Percentiles rank a stretch among this genome's conserved stretches.
Evolutionary conservation across 768 basidiomycete species (phyloP).

Genomic region (Agaricus subrufescens): DNA sequence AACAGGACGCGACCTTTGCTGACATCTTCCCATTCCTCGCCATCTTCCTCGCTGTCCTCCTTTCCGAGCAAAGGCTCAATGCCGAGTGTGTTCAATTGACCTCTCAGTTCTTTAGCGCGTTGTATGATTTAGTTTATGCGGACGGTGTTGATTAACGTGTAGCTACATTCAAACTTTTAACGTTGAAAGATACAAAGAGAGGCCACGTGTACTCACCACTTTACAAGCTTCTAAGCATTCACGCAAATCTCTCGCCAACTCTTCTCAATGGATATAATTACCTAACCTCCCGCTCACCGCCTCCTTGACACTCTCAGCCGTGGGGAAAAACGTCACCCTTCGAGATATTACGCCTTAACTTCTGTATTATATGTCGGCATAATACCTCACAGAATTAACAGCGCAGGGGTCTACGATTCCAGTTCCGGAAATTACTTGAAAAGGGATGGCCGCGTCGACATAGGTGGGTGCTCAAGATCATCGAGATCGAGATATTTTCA

Average conservation of each 20-base stretch:
- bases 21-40: constrained; percentile 54
- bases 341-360: constrained; percentile 90
- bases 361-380: constrained; percentile 81
- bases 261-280: constrained; percentile 59
- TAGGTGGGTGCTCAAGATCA: constrained; percentile 62
- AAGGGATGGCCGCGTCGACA: constrained; percentile 66
- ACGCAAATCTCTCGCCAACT: constrained; percentile 72
- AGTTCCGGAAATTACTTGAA: constrained; percentile 85
- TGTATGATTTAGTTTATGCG: constrained; percentile 69
- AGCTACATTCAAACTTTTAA: constrained; percentile 37
- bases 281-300: constrained; percentile 39
- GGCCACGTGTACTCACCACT: constrained; percentile 45
- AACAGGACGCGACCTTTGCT: constrained; percentile 36
- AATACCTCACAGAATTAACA: constrained; percentile 73
- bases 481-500: constrained; percentile 76
- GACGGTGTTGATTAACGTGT: constrained; percentile 65
- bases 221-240: constrained; percentile 83
- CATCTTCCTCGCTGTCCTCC: constrained; percentile 22
- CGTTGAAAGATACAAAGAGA: not conserved
- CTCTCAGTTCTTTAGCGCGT: constrained; percentile 66
- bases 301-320: constrained; percentile 68
- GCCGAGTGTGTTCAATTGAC: constrained; percentile 61
- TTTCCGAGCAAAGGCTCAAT: constrained; percentile 59
- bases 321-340: constrained; percentile 92
- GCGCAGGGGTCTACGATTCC: constrained; percentile 60